Conservation (phyloP, 2,329 filamentous ascomycete genomes). For the Esteya vermicola region DNA sequence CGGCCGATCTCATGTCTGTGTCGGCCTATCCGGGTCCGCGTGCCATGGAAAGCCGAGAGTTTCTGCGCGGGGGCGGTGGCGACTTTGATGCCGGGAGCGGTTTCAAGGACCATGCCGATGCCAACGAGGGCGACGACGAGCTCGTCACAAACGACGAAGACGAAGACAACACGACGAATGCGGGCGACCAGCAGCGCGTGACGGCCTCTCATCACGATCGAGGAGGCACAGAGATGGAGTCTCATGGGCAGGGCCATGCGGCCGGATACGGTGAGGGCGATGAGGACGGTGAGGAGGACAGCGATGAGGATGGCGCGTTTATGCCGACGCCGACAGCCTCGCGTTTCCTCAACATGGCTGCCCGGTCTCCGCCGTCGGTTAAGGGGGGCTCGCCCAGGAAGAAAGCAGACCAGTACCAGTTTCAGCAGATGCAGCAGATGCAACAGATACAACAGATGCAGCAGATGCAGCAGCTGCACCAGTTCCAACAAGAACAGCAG, state of each 20-base stretch:
- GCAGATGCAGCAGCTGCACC: too few species aligned
- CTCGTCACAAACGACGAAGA: conserved; percentile 70
- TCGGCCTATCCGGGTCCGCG: conserved; percentile 20
- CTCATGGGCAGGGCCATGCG: too few species aligned
- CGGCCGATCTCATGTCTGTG: conserved; percentile 44
- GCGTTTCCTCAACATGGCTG: conserved; percentile 8
- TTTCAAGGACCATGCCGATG: conserved; percentile 56
- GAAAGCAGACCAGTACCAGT: too few species aligned
- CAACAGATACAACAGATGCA: too few species aligned
- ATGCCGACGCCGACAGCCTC: conserved; percentile 36
- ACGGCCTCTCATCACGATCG: too few species aligned
- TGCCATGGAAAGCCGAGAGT: neutral
- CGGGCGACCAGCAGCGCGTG: conserved; percentile 1
- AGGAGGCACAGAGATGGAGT: neutral
- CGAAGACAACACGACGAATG: conserved; percentile 18
- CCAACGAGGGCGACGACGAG: conserved; percentile 83
- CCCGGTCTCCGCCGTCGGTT: conserved; percentile 9
- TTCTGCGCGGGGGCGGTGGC: conserved; percentile 17
- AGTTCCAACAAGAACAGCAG: too few species aligned
- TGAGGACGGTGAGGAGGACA: conserved; percentile 18
- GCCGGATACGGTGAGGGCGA: conserved; percentile 51
- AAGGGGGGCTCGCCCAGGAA: too few species aligned
- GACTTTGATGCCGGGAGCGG: too few species aligned
- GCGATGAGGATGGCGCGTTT: conserved; percentile 33
- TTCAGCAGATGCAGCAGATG: too few species aligned